Evolutionary conservation across 208 protist species (phyloP).

Genomic region (Wallacemonas sp.): DNA sequence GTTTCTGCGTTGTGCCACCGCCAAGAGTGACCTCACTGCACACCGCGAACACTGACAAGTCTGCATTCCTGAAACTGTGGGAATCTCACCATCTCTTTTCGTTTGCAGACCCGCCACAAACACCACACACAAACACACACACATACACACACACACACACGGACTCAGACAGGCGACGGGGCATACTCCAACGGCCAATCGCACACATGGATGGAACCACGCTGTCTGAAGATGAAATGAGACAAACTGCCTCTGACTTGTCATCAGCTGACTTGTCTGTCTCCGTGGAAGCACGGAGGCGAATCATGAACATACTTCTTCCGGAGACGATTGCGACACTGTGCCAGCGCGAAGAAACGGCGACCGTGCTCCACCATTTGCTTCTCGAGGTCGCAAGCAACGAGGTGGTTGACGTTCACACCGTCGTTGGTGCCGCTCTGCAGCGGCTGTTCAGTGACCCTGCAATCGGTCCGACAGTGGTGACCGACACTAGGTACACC

Average conservation of each 20-base stretch:
- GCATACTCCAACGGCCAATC: too few species aligned
- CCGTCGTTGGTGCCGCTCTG: constrained; percentile 29
- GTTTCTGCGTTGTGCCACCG: too few species aligned
- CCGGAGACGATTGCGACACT: constrained; percentile 17
- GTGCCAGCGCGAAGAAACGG: constrained; percentile 6
- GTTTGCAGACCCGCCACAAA: too few species aligned
- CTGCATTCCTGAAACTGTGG: too few species aligned
- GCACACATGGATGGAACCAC: too few species aligned
- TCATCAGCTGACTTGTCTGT: constrained; percentile 36
- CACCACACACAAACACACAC: constrained; percentile 3
- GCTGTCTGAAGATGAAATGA: neutral
- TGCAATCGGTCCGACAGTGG: neutral
- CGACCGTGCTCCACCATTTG: constrained; percentile 14
- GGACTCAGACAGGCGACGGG: neutral
- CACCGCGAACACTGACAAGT: too few species aligned
- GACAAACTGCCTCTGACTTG: constrained; percentile 12
- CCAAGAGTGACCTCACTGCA: too few species aligned
- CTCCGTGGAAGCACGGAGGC: constrained; percentile 20
- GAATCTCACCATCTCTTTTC: too few species aligned
- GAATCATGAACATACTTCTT: constrained; percentile 19
- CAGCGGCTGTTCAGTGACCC: constrained; percentile 17
- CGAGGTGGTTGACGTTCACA: constrained; percentile 50
- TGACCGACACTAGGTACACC: neutral
- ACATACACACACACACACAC: neutral
- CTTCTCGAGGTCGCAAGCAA: constrained; percentile 39